Evolutionary conservation across 129 eudicot species (phyloP).

Genomic region (Escallonia herrerae): DNA sequence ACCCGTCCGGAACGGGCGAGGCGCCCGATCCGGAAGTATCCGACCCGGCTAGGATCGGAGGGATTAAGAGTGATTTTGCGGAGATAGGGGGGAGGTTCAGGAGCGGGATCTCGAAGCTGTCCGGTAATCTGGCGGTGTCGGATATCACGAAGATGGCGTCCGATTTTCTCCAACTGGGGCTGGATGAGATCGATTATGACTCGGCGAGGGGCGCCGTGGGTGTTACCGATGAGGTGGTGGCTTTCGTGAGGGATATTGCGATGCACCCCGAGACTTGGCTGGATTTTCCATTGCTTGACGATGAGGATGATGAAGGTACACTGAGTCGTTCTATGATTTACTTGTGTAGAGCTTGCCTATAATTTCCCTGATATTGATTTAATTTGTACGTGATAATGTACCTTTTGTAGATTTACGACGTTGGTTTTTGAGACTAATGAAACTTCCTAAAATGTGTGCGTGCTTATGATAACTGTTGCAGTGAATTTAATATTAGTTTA

Average conservation of each 20-base stretch:
- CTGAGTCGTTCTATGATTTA: not conserved
- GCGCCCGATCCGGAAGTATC: constrained; percentile 10
- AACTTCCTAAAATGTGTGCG: too few species aligned
- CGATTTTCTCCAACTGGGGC: constrained; percentile 52
- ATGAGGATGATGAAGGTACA: constrained; percentile 39
- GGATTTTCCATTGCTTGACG: constrained; percentile 79
- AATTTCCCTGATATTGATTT: too few species aligned
- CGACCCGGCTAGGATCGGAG: constrained; percentile 18
- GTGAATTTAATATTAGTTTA: too few species aligned
- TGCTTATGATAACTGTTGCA: too few species aligned
- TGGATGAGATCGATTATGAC: constrained; percentile 44
- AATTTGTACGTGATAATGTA: too few species aligned
- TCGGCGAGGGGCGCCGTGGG: constrained; percentile 46
- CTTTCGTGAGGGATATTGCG: constrained; percentile 67
- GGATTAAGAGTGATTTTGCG: constrained; percentile 69
- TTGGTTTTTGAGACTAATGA: too few species aligned
- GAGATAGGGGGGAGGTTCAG: constrained; percentile 92
- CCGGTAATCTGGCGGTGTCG: constrained; percentile 64
- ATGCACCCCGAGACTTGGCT: constrained; percentile 98
- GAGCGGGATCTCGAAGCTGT: constrained; percentile 71
- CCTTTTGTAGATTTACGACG: too few species aligned
- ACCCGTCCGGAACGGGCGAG: constrained; percentile 19
- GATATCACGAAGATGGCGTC: constrained; percentile 82
- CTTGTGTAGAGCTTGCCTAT: too few species aligned
- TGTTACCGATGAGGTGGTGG: constrained; percentile 78